Conservation (phyloP, 176 grass and related monocot species). For the Avena eriantha region DNA sequence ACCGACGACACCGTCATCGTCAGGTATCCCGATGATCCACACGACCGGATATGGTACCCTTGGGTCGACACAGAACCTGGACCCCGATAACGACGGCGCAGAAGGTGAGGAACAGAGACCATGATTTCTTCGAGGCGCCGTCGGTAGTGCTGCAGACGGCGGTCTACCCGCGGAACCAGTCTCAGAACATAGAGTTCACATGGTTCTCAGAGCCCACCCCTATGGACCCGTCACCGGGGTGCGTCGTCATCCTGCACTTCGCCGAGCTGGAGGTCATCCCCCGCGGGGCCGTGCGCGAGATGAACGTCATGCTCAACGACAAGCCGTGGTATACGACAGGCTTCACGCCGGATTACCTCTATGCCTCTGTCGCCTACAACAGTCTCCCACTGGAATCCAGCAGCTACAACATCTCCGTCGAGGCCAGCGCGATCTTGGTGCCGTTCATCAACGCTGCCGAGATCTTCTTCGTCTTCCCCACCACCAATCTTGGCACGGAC, state of each 20-base stretch:
- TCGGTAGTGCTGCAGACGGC: conserved; percentile 60
- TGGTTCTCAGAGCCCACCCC: not conserved
- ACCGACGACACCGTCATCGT: not conserved
- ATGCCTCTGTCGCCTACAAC: not conserved
- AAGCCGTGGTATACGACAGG: not conserved
- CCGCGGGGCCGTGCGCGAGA: conserved; percentile 29
- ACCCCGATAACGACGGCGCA: not conserved
- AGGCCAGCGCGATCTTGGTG: conserved; percentile 50
- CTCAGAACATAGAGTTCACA: conserved; percentile 21
- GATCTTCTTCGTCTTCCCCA: conserved; percentile 49
- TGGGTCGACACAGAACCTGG: not conserved
- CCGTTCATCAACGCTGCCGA: conserved; percentile 64
- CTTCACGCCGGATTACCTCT: conserved; percentile 13
- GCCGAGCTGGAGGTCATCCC: conserved; percentile 42
- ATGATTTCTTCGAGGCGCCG: not conserved
- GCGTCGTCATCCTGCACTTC: conserved; percentile 33
- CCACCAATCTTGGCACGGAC: not conserved
- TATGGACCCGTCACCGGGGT: not conserved
- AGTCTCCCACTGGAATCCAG: rapidly evolving
- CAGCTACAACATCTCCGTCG: conserved; percentile 46
- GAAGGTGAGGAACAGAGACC: not conserved
- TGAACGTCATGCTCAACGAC: conserved; percentile 44
- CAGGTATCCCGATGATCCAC: not conserved
- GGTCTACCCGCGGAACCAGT: conserved; percentile 34
- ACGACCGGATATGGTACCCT: not conserved